Evolutionary conservation across 1,139 yeast species (phyloP).

Genomic region (Meyerozyma elateridarum): DNA sequence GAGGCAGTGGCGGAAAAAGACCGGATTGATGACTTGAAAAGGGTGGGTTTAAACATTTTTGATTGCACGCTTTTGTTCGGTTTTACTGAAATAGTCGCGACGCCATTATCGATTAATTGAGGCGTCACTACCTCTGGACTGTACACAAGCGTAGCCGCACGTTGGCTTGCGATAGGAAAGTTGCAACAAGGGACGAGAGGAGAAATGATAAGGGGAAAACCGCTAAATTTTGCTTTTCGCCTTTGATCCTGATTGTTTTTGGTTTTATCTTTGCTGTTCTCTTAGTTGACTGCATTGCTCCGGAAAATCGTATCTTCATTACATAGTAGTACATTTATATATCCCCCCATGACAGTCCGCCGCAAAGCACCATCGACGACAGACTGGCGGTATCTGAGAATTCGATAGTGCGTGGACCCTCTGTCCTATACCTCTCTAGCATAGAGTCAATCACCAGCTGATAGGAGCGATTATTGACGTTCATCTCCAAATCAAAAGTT

Average conservation of each 20-base stretch:
- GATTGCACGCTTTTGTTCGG: not conserved
- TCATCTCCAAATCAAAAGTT: constrained; percentile 6
- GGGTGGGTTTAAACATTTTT: constrained; percentile 8
- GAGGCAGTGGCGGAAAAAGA: constrained; percentile 28
- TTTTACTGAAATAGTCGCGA: not conserved
- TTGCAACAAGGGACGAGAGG: too few species aligned
- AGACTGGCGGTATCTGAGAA: constrained; percentile 17
- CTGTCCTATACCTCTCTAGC: constrained; percentile 5
- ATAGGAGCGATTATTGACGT: constrained; percentile 9
- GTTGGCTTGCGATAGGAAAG: too few species aligned
- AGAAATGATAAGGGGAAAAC: too few species aligned
- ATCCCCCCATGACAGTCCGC: constrained; percentile 17
- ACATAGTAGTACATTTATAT: too few species aligned
- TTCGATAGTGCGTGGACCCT: constrained; percentile 6
- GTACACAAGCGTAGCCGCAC: too few species aligned
- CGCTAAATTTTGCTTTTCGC: too few species aligned
- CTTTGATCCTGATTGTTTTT: constrained; percentile 2
- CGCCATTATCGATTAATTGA: too few species aligned
- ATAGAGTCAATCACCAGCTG: constrained; percentile 7
- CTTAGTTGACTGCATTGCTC: too few species aligned
- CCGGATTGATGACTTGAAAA: constrained; percentile 32
- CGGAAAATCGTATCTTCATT: constrained; percentile 5
- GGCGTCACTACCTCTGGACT: too few species aligned
- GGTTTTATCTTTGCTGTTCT: too few species aligned
- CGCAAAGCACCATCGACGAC: constrained; percentile 16